Base-by-base conservation (phyloP, 2,329 filamentous ascomycete genomes). In the Penicillium polonicum region DNA sequence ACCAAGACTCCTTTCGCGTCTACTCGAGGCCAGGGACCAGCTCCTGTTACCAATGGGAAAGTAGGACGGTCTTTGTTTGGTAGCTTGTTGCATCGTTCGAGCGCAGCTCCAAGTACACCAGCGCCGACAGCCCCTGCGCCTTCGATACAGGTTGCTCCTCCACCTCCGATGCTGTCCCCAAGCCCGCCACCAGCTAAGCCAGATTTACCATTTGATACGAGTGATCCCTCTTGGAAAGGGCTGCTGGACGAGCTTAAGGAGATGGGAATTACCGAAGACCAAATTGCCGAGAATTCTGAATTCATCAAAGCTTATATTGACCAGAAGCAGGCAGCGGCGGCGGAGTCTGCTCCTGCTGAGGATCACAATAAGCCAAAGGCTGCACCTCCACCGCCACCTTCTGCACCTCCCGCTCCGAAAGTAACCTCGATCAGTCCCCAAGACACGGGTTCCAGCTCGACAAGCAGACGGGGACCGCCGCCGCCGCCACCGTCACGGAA, bases 1-100 rank as follows among this genome's bases (percentile, higher is more conserved):
- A 87, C 82, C 73, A 83, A 86, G 61, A 93, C 89, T 35, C 88
- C 90, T 0, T 96, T 96, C 68, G 77, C 79, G 7, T 79, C 78
- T 2, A 70, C 68, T 43, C 85, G 78, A 53, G 80, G 79, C 4
- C 75, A 78, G 60, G 77, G 76, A n/a, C 73, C 76, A 55, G 72
- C 77, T 9, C 76, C 77, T 25, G 70, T 76, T 31, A 68, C 70
- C 10, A 77, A 76, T 61, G 76, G 75, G 8, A 80, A 82, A 64
- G 73, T 73, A 59, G 78, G 82, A 55, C 77, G 82, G 19, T 79
- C 85, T 36, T 80, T 83, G 21, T 74, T 86, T 45, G 75, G 78
- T 29, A 80, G 72, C 60, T 70, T 83, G 50, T 64, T 82, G 48
- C 80, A 83, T 68, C 77, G 81, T 55, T 78, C 80, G 64, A 74